Conservation (phyloP, 768 basidiomycete species). For the Gymnopilus junonius region DNA sequence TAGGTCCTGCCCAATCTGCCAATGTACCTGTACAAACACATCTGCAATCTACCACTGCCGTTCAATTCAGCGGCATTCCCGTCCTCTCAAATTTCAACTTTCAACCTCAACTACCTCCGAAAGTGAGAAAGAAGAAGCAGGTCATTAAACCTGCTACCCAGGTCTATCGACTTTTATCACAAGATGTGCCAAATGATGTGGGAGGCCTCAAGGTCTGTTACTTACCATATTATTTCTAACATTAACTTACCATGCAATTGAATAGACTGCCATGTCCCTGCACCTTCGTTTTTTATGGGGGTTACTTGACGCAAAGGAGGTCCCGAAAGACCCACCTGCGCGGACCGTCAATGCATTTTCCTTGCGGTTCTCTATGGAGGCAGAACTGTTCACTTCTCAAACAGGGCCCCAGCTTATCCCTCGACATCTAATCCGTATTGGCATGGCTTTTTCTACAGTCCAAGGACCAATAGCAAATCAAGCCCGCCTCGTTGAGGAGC, state of each 20-base stretch:
- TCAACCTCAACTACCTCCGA: no score
- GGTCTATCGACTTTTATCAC: background rate
- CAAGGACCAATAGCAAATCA: conserved; percentile 3
- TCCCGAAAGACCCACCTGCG: conserved; percentile 4
- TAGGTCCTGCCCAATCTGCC: no score
- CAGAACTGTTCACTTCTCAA: background rate
- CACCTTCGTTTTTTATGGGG: conserved; percentile 14
- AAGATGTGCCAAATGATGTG: background rate
- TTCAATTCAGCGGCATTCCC: no score
- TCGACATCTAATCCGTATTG: conserved; percentile 3
- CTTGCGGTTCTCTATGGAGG: conserved; percentile 2
- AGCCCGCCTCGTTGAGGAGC: conserved; percentile 11
- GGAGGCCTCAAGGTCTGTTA: background rate
- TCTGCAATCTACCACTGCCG: no score
- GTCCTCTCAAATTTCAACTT: no score
- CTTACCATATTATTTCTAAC: background rate
- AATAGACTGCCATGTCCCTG: conserved; percentile 12
- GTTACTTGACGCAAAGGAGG: conserved; percentile 5
- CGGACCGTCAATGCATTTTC: background rate
- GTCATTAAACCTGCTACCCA: background rate
- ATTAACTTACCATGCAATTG: background rate
- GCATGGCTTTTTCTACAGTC: conserved; percentile 5
- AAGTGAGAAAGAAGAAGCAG: no score
- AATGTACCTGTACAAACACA: no score
- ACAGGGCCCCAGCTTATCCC: conserved; percentile 4